Conservation (phyloP, 2,329 filamentous ascomycete species). For the Sporothrix variecibatus region DNA sequence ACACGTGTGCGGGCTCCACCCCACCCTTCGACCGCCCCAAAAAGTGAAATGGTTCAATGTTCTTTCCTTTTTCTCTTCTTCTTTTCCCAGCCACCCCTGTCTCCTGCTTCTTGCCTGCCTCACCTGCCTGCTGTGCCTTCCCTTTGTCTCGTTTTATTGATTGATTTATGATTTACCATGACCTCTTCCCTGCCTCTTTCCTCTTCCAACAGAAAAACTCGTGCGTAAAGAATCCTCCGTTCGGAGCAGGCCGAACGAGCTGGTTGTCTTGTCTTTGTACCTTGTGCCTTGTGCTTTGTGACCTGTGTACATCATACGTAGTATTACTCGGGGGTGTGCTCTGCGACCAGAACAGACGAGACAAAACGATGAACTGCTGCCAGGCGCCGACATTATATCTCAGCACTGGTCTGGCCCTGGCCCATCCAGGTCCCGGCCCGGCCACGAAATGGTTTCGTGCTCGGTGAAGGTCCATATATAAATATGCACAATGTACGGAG, state of each 20-base stretch:
- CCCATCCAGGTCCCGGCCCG: neutral
- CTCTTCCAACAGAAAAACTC: neutral
- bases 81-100: neutral
- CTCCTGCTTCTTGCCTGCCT: neutral
- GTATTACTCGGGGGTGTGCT: neutral
- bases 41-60: neutral
- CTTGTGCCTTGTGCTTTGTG: neutral
- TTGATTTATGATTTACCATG: neutral
- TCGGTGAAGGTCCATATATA: neutral
- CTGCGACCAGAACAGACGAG: neutral
- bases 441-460: neutral
- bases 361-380: neutral
- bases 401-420: neutral
- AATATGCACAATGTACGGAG: neutral
- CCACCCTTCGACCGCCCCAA: conserved; percentile 19
- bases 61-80: neutral
- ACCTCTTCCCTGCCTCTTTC: conserved; percentile 9
- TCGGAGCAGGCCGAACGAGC: conserved; percentile 13
- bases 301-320: neutral
- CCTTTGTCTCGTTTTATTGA: neutral
- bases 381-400: neutral
- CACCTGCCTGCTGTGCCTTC: neutral
- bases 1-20: conserved; percentile 26
- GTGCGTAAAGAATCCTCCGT: conserved; percentile 11
- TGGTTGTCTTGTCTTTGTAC: conserved; percentile 3